Percentiles rank a stretch among this genome's conserved stretches.
phyloP scores from a whole-genome alignment of 768 basidiomycete species.

The Asterophora lycoperdoides region DNA sequence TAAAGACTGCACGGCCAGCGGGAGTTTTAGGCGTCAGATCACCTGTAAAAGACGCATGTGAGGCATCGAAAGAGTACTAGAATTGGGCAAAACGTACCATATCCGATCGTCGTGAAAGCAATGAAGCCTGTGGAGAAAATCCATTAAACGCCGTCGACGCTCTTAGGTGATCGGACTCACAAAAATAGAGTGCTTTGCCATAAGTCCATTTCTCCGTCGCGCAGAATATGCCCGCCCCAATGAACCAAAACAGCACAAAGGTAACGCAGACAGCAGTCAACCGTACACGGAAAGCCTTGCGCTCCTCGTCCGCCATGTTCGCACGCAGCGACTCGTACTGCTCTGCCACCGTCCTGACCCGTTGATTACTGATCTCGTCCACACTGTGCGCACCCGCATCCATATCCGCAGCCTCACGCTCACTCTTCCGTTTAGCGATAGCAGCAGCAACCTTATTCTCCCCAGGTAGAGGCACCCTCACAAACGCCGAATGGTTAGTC shows the following conservation, averaged over 20 bases:
- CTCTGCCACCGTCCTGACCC: conserved; percentile 12
- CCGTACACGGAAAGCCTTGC: conserved; percentile 53
- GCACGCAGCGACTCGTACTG: conserved; percentile 30
- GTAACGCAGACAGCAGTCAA: conserved; percentile 51
- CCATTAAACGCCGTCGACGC: neutral
- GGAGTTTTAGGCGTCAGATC: conserved; percentile 59
- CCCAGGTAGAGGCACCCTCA: conserved; percentile 7
- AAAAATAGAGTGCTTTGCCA: conserved; percentile 66
- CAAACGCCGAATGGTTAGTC: conserved; percentile 19
- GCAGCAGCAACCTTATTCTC: neutral
- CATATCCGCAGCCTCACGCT: neutral
- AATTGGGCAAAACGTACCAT: conserved; percentile 30
- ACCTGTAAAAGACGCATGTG: conserved; percentile 27
- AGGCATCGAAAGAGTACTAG: neutral
- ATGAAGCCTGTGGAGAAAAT: conserved; percentile 49
- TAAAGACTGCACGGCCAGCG: conserved; percentile 71
- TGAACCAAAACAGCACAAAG: conserved; percentile 79
- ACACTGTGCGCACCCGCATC: no score
- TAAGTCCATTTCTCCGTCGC: conserved; percentile 68
- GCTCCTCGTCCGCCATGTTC: conserved; percentile 39
- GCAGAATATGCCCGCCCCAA: conserved; percentile 66
- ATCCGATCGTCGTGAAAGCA: conserved; percentile 72
- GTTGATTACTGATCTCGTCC: neutral
- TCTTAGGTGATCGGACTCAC: conserved; percentile 35
- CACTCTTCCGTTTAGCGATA: neutral